phyloP scores from a whole-genome alignment of 1,139 yeast genomes.

The Blastobotrys aristatus region DNA sequence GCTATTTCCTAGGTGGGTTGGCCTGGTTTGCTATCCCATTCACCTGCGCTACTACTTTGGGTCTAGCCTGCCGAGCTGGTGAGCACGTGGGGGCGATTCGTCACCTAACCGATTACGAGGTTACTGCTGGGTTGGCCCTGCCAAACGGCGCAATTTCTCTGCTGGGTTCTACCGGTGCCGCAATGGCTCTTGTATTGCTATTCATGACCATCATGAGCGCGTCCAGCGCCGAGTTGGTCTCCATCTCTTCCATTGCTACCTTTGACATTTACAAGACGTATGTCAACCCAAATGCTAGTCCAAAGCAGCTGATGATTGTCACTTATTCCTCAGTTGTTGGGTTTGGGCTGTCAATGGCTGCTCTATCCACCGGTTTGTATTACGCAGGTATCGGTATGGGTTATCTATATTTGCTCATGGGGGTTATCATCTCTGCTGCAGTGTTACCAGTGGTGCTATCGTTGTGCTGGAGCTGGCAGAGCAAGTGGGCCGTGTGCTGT shows the following conservation, averaged over 20 bases:
- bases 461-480: constrained; percentile 63
- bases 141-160: constrained; percentile 85
- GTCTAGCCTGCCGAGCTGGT: constrained; percentile 58
- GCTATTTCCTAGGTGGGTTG: constrained; percentile 83
- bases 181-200: constrained; percentile 65
- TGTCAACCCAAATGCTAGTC: constrained; percentile 70
- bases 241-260: constrained; percentile 78
- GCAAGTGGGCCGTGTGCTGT: constrained; percentile 41
- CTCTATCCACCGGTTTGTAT: constrained; percentile 72
- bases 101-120: constrained; percentile 56
- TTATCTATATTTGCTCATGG: constrained; percentile 64
- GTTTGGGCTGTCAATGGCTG: constrained; percentile 71
- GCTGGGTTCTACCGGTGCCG: constrained; percentile 84
- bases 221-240: constrained; percentile 71
- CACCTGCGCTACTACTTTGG: constrained; percentile 77
- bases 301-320: constrained; percentile 60
- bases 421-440: constrained; percentile 87
- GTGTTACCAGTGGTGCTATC: constrained; percentile 58
- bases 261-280: constrained; percentile 80
- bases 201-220: constrained; percentile 72
- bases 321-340: constrained; percentile 63
- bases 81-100: constrained; percentile 4
- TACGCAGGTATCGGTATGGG: constrained; percentile 77
- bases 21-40: constrained; percentile 92
- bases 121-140: constrained; percentile 72